Base-by-base conservation (phyloP, 106 monocot species). In the Allium sativum region DNA sequence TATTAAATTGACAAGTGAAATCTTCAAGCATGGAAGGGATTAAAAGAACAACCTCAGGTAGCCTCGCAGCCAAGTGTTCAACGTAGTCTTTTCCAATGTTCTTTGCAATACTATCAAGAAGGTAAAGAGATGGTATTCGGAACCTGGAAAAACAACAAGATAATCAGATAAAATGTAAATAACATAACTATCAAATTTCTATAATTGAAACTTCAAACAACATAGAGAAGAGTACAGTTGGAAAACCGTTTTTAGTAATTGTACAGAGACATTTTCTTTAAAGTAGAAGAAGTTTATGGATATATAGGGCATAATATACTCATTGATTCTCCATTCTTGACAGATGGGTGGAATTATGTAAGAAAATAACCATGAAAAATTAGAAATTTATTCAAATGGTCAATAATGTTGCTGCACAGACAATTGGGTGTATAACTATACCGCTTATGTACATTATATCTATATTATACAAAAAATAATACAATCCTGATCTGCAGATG, bases 21-120 rank as follows among this genome's bases (percentile, higher is more conserved):
- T 31, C 31, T 44, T 10, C 40, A 9, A 52, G 21, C 50, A 64
- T 64, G 8, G 19, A 51, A 15, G 40, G 8, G 21, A 12, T 55
- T 42, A 16, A 10, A 69, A 15, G 46, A 68, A 55, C 53, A 65
- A 96, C 96, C 82, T 96, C 90, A 56, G 96, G 91, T 22, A 96
- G 64, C 61, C 78, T 84, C 48, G 82, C 75, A 61, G 91, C 83
- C 70, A 96, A 96, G 74, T 80, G 74, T 70, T 85, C 91, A 57
- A 91, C 80, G 65, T 96, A 96, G 61, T 96, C 96, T 73, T 79
- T 84, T 74, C 90, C 96, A 62, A 96, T 87, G 61, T 96, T 96
- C 70, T 96, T 96, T 64, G 91, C 96, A 59, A 96, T 96, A 59
- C 96, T 96, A 73, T 96, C 96, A 19, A 96, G 84, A 58, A 96